A percentile compares a stretch with the other conserved stretches of the same genome.
These are phyloP conservation scores for Russula sp. DNA, from an alignment of 768 basidiomycete genomes.

Conservation along the genomic window DNA sequence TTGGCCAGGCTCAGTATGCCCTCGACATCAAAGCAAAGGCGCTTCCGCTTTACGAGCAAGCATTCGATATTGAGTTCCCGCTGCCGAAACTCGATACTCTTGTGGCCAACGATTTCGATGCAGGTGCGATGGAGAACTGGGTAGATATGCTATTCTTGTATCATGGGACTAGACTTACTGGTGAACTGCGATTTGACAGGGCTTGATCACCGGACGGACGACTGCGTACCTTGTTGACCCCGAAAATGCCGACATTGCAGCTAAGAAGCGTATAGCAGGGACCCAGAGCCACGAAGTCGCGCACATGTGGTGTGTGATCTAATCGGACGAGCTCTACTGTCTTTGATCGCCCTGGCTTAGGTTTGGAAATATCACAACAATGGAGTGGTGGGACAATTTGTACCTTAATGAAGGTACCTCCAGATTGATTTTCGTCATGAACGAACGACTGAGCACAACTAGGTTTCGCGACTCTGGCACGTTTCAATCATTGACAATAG, in stretches of 20 bases:
- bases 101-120: slow-evolving; percentile 85
- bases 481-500: slow-evolving; percentile 26
- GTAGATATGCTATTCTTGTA: slow-evolving; percentile 24
- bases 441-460: slow-evolving; percentile 37
- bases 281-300: slow-evolving; percentile 84
- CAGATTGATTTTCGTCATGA: not conserved
- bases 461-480: slow-evolving; percentile 77
- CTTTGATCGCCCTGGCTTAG: slow-evolving; percentile 27
- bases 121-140: slow-evolving; percentile 92
- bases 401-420: slow-evolving; percentile 81
- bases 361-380: slow-evolving; percentile 92
- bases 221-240: slow-evolving; percentile 73
- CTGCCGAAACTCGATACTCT: slow-evolving; percentile 93
- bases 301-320: slow-evolving; percentile 57
- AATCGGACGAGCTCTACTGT: not conserved
- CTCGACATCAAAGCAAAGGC: slow-evolving; percentile 80
- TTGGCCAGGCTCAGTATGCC: slow-evolving; percentile 78
- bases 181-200: slow-evolving; percentile 30
- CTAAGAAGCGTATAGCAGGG: slow-evolving; percentile 71
- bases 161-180: not conserved
- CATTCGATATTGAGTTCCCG: slow-evolving; percentile 89
- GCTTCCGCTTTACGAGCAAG: slow-evolving; percentile 83
- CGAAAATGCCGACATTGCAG: slow-evolving; percentile 59
- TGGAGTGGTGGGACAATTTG: slow-evolving; percentile 88
- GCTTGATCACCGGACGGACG: slow-evolving; percentile 85